Evolutionary conservation across 2,329 filamentous ascomycete species (phyloP).

Genomic region (Macrophomina tecta): DNA sequence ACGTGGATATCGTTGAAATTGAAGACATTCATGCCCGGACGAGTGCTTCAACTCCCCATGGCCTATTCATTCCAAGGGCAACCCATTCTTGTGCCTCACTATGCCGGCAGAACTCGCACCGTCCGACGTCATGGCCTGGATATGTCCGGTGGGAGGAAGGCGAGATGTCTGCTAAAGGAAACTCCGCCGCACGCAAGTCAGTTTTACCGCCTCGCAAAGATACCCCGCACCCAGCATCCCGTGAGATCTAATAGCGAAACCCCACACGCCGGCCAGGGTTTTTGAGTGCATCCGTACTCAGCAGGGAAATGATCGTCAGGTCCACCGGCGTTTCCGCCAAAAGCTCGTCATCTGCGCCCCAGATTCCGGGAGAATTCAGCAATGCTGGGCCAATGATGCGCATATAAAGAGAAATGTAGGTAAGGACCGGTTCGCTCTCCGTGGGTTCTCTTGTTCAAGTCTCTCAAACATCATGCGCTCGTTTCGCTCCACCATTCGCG

Average conservation of each 20-base stretch:
- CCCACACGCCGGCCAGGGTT: background rate
- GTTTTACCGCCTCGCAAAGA: background rate
- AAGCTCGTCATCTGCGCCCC: background rate
- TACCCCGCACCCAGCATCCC: background rate
- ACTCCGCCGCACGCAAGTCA: too few relatives aligned
- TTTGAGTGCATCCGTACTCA: background rate
- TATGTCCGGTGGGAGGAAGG: too few relatives aligned
- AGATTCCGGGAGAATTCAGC: background rate
- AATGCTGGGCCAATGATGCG: background rate
- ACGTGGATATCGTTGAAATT: too few relatives aligned
- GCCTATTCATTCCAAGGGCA: too few relatives aligned
- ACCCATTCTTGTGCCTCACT: too few relatives aligned
- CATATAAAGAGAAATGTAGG: background rate
- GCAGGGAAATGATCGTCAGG: background rate
- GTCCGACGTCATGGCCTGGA: too few relatives aligned
- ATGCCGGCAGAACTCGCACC: too few relatives aligned
- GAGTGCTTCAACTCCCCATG: too few relatives aligned
- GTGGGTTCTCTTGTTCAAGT: background rate
- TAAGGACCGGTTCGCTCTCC: fast-evolving
- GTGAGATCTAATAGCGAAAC: background rate
- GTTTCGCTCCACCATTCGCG: background rate
- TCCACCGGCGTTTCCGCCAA: conserved; percentile 8
- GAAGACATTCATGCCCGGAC: too few relatives aligned
- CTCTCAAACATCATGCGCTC: background rate
- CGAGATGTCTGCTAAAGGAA: too few relatives aligned